Percentiles rank a stretch among this genome's conserved stretches.
Evolutionary conservation across 1,284 basidiomycete genomes (phyloP).

Genomic region (Erythrobasidium hasegawianum): DNA sequence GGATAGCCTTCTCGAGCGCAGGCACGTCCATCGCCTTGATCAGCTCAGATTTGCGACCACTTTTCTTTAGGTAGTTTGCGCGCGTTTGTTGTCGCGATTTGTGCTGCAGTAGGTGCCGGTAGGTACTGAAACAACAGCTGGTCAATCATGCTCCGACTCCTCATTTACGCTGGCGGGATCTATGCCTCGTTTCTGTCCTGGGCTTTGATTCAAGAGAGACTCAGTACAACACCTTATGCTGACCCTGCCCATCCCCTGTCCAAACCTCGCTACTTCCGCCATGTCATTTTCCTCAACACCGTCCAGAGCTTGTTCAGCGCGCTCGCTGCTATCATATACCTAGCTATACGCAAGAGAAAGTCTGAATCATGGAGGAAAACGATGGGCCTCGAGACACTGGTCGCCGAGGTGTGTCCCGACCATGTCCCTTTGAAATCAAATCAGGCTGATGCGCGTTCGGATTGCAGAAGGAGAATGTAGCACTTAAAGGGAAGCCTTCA

Average conservation of each 20-base stretch:
- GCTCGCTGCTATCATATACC: conserved; percentile 40
- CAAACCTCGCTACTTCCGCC: conserved; percentile 41
- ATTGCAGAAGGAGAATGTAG: background rate
- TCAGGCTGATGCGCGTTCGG: background rate
- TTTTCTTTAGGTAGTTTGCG: too few relatives aligned
- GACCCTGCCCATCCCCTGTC: background rate
- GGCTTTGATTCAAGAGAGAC: conserved; percentile 44
- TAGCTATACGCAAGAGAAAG: conserved; percentile 17
- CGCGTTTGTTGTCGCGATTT: too few relatives aligned
- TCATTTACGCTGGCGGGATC: conserved; percentile 42
- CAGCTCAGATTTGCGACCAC: too few relatives aligned
- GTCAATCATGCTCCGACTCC: conserved; percentile 19
- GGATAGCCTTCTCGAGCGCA: conserved; percentile 59
- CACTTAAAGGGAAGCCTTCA: background rate
- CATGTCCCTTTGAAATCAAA: background rate
- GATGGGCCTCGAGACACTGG: conserved; percentile 13
- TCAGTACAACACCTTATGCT: conserved; percentile 36
- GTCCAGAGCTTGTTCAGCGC: conserved; percentile 67
- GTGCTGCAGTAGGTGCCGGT: too few relatives aligned
- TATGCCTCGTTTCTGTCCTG: conserved; percentile 44
- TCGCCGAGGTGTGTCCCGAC: background rate
- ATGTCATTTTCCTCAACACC: conserved; percentile 86
- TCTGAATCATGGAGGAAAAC: conserved; percentile 11
- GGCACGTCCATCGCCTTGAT: conserved; percentile 43
- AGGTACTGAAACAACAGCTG: background rate